Conservation (phyloP, 192 early-diverging fungal species). For the Entomortierella parvispora region DNA sequence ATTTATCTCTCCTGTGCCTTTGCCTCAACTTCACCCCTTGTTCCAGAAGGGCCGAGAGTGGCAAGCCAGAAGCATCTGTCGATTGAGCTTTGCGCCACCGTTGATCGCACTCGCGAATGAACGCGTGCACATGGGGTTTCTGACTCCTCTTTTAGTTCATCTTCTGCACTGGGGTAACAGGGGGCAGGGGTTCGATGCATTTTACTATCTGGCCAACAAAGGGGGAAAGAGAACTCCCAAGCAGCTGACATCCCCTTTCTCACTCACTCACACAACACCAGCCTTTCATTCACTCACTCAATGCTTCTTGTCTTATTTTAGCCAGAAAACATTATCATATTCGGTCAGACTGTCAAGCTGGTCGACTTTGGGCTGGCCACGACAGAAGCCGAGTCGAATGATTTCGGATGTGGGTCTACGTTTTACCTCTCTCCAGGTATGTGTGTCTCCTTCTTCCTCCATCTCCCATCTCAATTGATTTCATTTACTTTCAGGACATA, state of each 20-base stretch:
- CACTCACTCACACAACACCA: not conserved
- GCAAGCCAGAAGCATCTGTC: too few relatives aligned
- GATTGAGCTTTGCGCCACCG: not conserved
- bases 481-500: too few relatives aligned
- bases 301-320: constrained; percentile 18
- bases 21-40: not conserved
- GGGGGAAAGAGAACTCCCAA: not conserved
- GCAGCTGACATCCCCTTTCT: too few relatives aligned
- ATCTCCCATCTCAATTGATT: not conserved
- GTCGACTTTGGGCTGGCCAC: constrained; percentile 96
- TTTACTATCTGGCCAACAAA: too few relatives aligned
- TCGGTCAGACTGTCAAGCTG: constrained; percentile 81
- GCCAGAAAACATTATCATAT: constrained; percentile 83
- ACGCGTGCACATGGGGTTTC: too few relatives aligned
- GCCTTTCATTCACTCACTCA: not conserved
- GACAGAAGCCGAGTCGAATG: constrained; percentile 69
- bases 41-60: too few relatives aligned
- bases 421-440: constrained; percentile 70
- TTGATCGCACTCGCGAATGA: not conserved
- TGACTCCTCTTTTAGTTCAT: too few relatives aligned
- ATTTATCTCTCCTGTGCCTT: not conserved
- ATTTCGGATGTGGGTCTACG: constrained; percentile 71
- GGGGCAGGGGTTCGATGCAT: too few relatives aligned
- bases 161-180: too few relatives aligned
- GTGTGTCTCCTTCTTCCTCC: constrained; percentile 41